phyloP scores from a whole-genome alignment of 2,329 filamentous ascomycete genomes.

The Colletotrichum abscissum region DNA sequence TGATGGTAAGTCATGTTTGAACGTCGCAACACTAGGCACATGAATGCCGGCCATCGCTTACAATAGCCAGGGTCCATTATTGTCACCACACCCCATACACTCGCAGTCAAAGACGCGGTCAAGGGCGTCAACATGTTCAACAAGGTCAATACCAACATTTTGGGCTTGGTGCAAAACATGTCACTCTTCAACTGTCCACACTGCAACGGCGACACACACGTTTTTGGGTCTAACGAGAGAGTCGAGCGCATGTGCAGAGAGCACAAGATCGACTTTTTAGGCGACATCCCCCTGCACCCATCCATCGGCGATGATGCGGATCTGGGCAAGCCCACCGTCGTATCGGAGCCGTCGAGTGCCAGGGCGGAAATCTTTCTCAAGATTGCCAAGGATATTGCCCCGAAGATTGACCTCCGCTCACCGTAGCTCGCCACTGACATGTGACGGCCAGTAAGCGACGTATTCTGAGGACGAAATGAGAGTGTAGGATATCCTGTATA shows the following conservation, averaged over 20 bases:
- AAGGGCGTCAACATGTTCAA: constrained; percentile 94
- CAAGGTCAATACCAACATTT: constrained; percentile 81
- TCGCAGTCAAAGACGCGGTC: constrained; percentile 90
- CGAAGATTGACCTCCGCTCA: constrained; percentile 50
- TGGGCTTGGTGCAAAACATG: constrained; percentile 96
- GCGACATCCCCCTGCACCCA: constrained; percentile 88
- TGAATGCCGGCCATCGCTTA: neutral
- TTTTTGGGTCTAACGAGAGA: constrained; percentile 77
- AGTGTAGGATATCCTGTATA: constrained; percentile 33
- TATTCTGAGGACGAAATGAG: neutral
- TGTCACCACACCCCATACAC: constrained; percentile 92
- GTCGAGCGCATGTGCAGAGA: constrained; percentile 77
- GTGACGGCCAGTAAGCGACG: neutral
- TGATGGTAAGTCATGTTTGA: constrained; percentile 68
- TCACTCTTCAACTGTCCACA: constrained; percentile 83
- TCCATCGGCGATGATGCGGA: constrained; percentile 90
- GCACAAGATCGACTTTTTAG: constrained; percentile 82
- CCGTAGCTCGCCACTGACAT: constrained; percentile 1
- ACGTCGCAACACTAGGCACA: neutral
- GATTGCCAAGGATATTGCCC: constrained; percentile 70
- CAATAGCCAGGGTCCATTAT: constrained; percentile 76
- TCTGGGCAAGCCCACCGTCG: constrained; percentile 87
- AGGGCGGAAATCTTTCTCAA: constrained; percentile 78
- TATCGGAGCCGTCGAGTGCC: constrained; percentile 82
- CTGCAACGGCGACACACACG: constrained; percentile 78